Evolutionary conservation across 2,329 filamentous ascomycete genomes (phyloP), one percentile per base, ranked within the genome.

Genomic region (Alternaria infectoria): DNA sequence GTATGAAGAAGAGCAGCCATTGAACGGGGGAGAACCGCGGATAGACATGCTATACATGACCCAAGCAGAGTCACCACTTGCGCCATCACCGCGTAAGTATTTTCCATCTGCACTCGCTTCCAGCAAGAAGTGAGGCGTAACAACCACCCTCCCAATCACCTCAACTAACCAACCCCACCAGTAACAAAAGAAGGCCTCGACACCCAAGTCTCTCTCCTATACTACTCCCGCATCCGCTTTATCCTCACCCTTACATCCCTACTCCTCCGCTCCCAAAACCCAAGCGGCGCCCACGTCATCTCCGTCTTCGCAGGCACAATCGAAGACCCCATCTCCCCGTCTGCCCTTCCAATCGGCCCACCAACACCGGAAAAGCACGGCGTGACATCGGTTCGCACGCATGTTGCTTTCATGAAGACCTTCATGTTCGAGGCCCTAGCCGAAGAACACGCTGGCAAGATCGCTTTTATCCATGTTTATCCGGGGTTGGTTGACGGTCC

Each of bases 1-100:
- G 25, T 44, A 64, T 3, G 79, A 82, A 61, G 50, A 59, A 51
- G 60, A 62, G 1, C 46, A 58, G 28, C 65, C 68, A 5, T 72
- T 74, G 46, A 45, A 58, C 28, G 68, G 68, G 6, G 71, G 68
- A 8, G 54, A 40, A 8, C 58, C 76, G 19, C 75, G 75, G 59
- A 56, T 81, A 21, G 80, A 81, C 66, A 68, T 76, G 15, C 49
- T 82, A 23, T 74, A 79, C 19, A 67, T 74, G 65, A 72, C 69
- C 26, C 76, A 79, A 50, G 78, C 69, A 6, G 66, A 69, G 15
- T 69, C 71, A 12, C 67, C 70, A 5, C 4, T 70, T 54, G 74
- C 65, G 43, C 85, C 88, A 68, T 77, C 78, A 26, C 80, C 79
- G 26, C 81, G 89, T 62, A 87, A 19, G 58, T 57, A 5, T 11